Base-by-base conservation (phyloP, 768 basidiomycete genomes). In the Daedaleopsis sinensis region DNA sequence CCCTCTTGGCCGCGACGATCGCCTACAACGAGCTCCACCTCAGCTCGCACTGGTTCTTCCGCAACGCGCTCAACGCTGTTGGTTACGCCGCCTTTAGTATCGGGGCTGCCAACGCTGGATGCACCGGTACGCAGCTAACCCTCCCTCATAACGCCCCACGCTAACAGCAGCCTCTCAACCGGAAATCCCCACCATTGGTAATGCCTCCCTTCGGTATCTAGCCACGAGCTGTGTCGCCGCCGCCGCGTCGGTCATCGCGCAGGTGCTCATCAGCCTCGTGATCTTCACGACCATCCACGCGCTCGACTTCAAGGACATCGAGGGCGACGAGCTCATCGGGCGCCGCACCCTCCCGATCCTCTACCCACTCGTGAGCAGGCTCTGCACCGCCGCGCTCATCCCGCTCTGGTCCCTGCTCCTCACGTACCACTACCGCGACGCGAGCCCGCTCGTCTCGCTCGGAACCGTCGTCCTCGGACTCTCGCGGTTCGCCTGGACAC, bases 251-350 rank as follows among this genome's bases (percentile, higher is more conserved):
- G 58, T 76, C 39, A 44, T 61, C 37, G 56, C 70, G 10, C 78
- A 75, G 49, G 61, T 69, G 0, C 53, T 68, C 11, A 71, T 77
- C 15, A 43, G n/a, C 13, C 2, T n/a, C 15, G 21, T 61, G 7
- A 69, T 77, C 9, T 53, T 72, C 44, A 74, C 74, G 9, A 79
- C 78, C 2, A 74, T 77, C 12, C 76, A 79, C 37, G 72, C 73
- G 0, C 63, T 60, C 36, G 63, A 64, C 43, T 64, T 59, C 59
- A 64, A 60, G 55, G 63, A 64, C 55, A 42, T 53, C 10, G 48
- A 64, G 19, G 63, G 63, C 23, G 63, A 64, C 44, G 49, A 55
- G n/a, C 32, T 55, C 15, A 53, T 59, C 24, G 63, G 63, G 5
- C 54, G 63, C 27, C 48, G 39, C 9, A 61, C 59, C 12, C 46